Evolutionary conservation across 2,329 filamentous ascomycete genomes (phyloP).

Genomic region (Exophiala spinifera): DNA sequence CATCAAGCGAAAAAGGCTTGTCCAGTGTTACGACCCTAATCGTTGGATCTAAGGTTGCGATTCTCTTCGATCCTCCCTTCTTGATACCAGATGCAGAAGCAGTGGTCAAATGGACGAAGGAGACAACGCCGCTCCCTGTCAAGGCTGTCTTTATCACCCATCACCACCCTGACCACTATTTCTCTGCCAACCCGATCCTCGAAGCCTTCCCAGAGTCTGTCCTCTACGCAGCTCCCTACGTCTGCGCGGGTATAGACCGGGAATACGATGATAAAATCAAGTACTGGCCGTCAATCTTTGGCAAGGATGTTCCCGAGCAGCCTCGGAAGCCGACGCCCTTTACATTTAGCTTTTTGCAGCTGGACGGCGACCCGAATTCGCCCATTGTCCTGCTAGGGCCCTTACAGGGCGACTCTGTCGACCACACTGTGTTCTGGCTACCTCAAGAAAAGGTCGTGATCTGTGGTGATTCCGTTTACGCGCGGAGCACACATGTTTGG

Average conservation of each 20-base stretch:
- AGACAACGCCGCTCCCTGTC: constrained; percentile 28
- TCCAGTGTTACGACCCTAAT: constrained; percentile 33
- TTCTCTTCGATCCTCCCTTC: constrained; percentile 36
- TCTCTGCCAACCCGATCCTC: constrained; percentile 34
- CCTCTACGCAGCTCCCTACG: constrained; percentile 30
- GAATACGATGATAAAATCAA: constrained; percentile 36
- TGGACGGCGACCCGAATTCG: constrained; percentile 29
- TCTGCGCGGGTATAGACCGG: constrained; percentile 34
- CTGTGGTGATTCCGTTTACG: constrained; percentile 33
- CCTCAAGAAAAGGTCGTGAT: constrained; percentile 31
- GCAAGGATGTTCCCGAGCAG: constrained; percentile 30
- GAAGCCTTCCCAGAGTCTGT: constrained; percentile 30
- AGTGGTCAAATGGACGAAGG: constrained; percentile 32
- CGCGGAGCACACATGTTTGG: constrained; percentile 34
- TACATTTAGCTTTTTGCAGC: constrained; percentile 32
- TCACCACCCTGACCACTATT: constrained; percentile 38
- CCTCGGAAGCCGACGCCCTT: constrained; percentile 32
- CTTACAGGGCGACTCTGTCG: constrained; percentile 34
- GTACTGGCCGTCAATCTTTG: constrained; percentile 34
- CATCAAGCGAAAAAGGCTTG: constrained; percentile 28
- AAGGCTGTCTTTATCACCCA: constrained; percentile 36
- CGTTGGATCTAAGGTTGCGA: constrained; percentile 21
- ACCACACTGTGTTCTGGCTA: constrained; percentile 35
- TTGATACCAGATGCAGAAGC: constrained; percentile 33
- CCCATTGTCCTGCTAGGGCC: constrained; percentile 33